Evolutionary conservation across 2,329 filamentous ascomycete species (phyloP), one percentile per base, ranked within the genome.

Genomic region (Escovopsis sp.): DNA sequence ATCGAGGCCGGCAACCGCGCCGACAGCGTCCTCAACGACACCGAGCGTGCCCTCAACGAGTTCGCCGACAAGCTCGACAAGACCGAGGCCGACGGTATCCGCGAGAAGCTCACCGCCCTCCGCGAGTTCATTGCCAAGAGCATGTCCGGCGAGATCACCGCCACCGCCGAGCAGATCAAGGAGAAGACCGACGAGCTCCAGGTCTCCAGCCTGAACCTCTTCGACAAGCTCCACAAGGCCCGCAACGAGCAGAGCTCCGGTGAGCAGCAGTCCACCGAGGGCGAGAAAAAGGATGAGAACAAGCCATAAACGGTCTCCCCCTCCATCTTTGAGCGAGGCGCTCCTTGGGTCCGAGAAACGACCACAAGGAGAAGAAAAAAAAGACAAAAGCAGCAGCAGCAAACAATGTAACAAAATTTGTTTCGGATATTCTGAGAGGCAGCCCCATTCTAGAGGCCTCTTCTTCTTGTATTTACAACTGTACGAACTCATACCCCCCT

Each of bases 161-260:
- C 84, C 58, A 93, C 86, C 47, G 84, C 88, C 41, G 84, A 85
- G 51, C 85, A 96, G 68, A 82, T 98, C 67, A 96, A 96, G 84
- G 79, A 85, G 72, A 95, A 95, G 85, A 93, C 85, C 57, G 91
- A 96, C 53, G 89, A 95, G 68, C 84, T 98, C 61, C 91, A 96
- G 73, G 85, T 83, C 64, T 85, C 89, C 54, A 89, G 83, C 67
- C 73, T 98, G 69, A 94, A 85, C 70, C 80, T 96, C 59, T 96
- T 98, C 66, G 91, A 96, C 73, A 95, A 96, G 83, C 94, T 98
- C 85, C 89, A 98, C 84, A 93, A 94, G 76, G 86, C 89, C 54
- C 82, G 85, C 56, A 64, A 68, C 54, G 83, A 75, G 60, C 66
- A 74, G 58, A 51, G 60, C 55, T 66, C 55, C 53, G 64, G 56